Conservation (phyloP, 2,329 filamentous ascomycete genomes). For the Gyromitra esculenta region DNA sequence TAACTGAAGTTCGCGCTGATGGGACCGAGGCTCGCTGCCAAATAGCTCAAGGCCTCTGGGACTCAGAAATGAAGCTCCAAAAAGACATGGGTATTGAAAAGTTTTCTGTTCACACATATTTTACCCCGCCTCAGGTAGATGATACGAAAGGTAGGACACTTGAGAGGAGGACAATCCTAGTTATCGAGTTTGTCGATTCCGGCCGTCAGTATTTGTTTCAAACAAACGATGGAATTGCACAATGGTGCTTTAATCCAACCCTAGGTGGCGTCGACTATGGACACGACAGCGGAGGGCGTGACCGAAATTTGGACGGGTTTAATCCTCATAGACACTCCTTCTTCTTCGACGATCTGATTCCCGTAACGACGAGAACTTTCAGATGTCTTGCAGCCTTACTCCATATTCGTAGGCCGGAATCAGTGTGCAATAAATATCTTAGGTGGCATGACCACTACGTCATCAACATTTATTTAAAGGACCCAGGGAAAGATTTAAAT, state of each 20-base stretch:
- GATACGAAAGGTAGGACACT: not conserved
- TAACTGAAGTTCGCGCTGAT: not conserved
- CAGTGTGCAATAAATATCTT: not conserved
- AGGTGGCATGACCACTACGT: slow-evolving; percentile 8
- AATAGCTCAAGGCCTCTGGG: slow-evolving; percentile 26
- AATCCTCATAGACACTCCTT: slow-evolving; percentile 9
- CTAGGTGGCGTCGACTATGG: slow-evolving; percentile 16
- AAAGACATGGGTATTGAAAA: slow-evolving; percentile 26
- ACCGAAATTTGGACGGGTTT: slow-evolving; percentile 40
- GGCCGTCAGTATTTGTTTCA: slow-evolving; percentile 10
- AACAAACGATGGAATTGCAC: slow-evolving; percentile 12
- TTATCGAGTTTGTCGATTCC: slow-evolving; percentile 35
- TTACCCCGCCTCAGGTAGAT: not conserved
- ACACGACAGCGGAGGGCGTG: not conserved
- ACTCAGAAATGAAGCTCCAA: slow-evolving; percentile 23
- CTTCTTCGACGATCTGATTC: slow-evolving; percentile 14
- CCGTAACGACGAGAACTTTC: slow-evolving; percentile 30
- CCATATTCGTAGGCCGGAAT: slow-evolving; percentile 11
- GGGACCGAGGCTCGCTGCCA: not conserved
- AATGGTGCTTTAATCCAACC: slow-evolving; percentile 25
- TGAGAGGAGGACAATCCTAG: not conserved
- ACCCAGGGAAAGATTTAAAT: not conserved
- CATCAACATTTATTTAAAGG: slow-evolving; percentile 22
- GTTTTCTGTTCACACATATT: slow-evolving; percentile 22
- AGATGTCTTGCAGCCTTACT: slow-evolving; percentile 26